Evolutionary conservation across 768 basidiomycete species (phyloP).

Genomic region (Paxillus ammoniavirescens): DNA sequence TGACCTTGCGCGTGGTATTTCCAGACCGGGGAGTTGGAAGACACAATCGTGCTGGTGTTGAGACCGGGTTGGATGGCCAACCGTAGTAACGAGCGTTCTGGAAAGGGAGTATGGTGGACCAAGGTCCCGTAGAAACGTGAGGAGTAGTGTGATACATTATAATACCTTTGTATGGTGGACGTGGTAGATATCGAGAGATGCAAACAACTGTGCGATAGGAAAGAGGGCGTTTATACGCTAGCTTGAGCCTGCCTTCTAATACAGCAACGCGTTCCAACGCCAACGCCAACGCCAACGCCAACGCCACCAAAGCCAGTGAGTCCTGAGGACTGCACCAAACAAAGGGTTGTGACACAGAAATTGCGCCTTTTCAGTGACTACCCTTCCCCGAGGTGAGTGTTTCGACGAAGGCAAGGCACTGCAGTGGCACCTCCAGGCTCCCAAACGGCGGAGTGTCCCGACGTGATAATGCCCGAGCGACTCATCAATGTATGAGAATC

Average conservation of each 20-base stretch:
- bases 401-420: not conserved
- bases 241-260: not conserved
- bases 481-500: not conserved
- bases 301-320: not conserved
- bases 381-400: not conserved
- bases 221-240: slow-evolving; percentile 2
- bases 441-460: no score
- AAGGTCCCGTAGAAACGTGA: not conserved
- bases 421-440: not conserved
- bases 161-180: not conserved
- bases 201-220: not conserved
- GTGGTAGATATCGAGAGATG: not conserved
- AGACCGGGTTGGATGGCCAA: not conserved
- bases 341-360: not conserved
- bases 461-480: no score
- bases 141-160: not conserved
- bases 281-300: not conserved
- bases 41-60: not conserved
- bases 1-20: not conserved
- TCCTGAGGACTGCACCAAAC: not conserved
- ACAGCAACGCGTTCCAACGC: not conserved
- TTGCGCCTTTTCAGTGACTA: not conserved
- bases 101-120: not conserved
- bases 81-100: not conserved
- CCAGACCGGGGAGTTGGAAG: not conserved